Conservation (phyloP, 345 rosid species). For the Corchorus capsularis region DNA sequence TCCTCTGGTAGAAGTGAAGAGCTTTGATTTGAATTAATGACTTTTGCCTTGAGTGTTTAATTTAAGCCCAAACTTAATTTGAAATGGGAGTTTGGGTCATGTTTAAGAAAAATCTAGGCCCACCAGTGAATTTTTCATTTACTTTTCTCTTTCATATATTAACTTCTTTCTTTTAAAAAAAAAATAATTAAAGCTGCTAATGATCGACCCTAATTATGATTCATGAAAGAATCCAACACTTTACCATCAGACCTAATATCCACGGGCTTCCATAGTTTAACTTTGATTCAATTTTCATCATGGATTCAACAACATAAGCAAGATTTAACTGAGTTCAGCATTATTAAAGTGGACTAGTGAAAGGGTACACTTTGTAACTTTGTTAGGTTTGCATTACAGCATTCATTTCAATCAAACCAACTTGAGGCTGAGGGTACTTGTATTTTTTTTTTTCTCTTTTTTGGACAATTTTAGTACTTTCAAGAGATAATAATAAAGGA, state of each 20-base stretch:
- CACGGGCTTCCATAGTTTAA: too few relatives aligned
- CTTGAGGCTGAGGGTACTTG: neutral
- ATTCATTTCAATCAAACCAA: neutral
- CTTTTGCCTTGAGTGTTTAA: neutral
- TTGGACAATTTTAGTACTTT: neutral
- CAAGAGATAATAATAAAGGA: too few relatives aligned
- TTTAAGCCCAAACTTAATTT: neutral
- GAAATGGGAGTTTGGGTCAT: neutral
- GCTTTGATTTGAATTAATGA: neutral
- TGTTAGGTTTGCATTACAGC: neutral
- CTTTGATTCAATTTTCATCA: too few relatives aligned
- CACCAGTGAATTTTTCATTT: neutral
- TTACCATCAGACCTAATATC: too few relatives aligned
- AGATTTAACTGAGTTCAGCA: neutral
- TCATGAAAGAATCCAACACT: too few relatives aligned
- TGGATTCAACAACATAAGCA: too few relatives aligned
- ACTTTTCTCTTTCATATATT: neutral
- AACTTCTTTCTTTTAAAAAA: too few relatives aligned
- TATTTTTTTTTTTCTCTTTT: neutral
- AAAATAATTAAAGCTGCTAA: too few relatives aligned
- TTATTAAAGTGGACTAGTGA: neutral
- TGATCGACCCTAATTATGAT: too few relatives aligned
- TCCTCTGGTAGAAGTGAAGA: neutral
- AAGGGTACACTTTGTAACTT: neutral
- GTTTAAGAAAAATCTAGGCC: neutral